Evolutionary conservation across 306 rosid genomes (phyloP).

Genomic region (Dalbergia cultrata): DNA sequence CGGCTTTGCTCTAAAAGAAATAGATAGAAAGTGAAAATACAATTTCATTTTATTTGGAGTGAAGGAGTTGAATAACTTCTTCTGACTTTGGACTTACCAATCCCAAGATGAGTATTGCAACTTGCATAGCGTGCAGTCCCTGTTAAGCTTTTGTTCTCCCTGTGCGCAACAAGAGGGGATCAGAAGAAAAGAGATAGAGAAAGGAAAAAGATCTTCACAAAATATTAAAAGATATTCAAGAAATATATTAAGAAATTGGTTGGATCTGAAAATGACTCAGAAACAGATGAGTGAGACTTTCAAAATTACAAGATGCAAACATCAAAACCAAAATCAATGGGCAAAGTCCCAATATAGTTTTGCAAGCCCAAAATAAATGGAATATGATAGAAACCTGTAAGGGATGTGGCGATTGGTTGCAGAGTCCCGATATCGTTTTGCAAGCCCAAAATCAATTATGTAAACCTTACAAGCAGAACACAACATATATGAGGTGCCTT

Average conservation of each 20-base stretch:
- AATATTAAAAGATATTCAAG: background rate
- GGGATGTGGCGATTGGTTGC: constrained; percentile 91
- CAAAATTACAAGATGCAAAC: background rate
- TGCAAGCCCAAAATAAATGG: background rate
- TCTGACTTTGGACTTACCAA: constrained; percentile 62
- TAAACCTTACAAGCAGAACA: constrained; percentile 67
- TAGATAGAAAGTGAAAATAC: constrained; percentile 35
- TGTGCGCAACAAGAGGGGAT: constrained; percentile 35
- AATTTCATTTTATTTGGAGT: constrained; percentile 5
- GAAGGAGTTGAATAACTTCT: constrained; percentile 27
- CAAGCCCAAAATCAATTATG: constrained; percentile 93
- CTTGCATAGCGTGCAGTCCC: constrained; percentile 98
- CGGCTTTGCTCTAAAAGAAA: constrained; percentile 90
- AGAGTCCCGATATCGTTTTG: constrained; percentile 88
- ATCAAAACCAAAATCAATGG: background rate
- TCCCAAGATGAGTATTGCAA: constrained; percentile 97
- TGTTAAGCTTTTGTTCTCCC: constrained; percentile 92
- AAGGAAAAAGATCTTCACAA: constrained; percentile 21
- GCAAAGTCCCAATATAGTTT: background rate
- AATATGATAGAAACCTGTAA: constrained; percentile 61
- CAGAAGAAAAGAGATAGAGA: background rate
- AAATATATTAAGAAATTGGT: constrained; percentile 3
- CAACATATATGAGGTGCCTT: constrained; percentile 11
- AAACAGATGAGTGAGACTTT: background rate
- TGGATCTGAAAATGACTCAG: background rate